These are phyloP conservation scores for Aphanomyces euteiches DNA, from an alignment of 352 stramenopile genomes.

Conservation along the genomic window DNA sequence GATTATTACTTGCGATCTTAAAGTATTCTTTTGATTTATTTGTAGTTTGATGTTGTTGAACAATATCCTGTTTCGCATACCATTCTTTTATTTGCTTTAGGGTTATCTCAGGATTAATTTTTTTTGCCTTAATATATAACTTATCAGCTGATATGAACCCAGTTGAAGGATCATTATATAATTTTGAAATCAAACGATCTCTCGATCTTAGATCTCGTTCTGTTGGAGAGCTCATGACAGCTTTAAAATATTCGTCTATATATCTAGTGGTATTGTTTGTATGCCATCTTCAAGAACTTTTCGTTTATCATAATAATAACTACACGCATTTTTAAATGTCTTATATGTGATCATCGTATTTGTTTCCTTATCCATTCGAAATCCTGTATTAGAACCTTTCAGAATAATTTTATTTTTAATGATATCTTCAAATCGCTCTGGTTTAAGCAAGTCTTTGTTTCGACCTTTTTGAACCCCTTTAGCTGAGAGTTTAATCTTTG, in stretches of 20 bases:
- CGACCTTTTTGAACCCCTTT: conserved; percentile 34
- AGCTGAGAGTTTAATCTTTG: conserved; percentile 32
- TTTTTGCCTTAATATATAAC: conserved; percentile 32
- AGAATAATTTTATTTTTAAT: conserved; percentile 34
- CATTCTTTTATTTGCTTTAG: conserved; percentile 36
- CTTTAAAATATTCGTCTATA: conserved; percentile 28
- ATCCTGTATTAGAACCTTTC: conserved; percentile 36
- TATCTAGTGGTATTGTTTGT: conserved; percentile 32
- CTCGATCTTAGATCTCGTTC: neutral
- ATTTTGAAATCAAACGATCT: conserved; percentile 28
- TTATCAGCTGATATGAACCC: conserved; percentile 32
- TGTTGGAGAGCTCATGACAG: no score
- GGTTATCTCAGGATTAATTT: conserved; percentile 29
- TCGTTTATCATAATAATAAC: conserved; percentile 41
- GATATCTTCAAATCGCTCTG: conserved; percentile 33
- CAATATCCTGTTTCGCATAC: conserved; percentile 28
- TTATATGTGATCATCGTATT: conserved; percentile 38
- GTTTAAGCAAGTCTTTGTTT: conserved; percentile 31
- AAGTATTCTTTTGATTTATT: neutral
- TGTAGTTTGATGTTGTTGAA: conserved; percentile 35
- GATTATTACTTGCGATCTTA: conserved; percentile 29
- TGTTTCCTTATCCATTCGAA: conserved; percentile 33
- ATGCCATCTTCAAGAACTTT: conserved; percentile 34
- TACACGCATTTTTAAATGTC: conserved; percentile 32
- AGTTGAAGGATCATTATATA: conserved; percentile 37